Evolutionary conservation across 1,284 basidiomycete genomes (phyloP), one percentile per base, ranked within the genome.

Genomic region (Ceratobasidium papillatum): DNA sequence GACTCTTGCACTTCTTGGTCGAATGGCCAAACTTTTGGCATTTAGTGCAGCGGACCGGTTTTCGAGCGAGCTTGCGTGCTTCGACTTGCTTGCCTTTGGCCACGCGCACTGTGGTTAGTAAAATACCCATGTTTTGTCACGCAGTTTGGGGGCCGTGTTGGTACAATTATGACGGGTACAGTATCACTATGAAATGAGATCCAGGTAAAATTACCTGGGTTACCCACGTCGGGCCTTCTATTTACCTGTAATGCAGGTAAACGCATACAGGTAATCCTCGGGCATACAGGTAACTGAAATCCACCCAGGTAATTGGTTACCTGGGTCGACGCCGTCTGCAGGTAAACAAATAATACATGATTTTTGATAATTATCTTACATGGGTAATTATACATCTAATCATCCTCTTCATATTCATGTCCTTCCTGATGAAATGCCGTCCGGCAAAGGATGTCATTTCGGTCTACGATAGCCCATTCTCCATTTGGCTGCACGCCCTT

Each of bases 1-100:
- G 1, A 25, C 25, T 22, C 41, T 56, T 71, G 65, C 82, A 84
- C 9, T 79, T 77, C 8, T 49, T 45, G 0, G 79, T 80, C 1
- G 79, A 65, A 41, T 71, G 66, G 11, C 66, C 52, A 25, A 30
- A 45, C 14, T 45, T 38, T 22, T 71, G 66, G 25, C 66, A 71
- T 27, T 71, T 71, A 25, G 41, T 56, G 66, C 66, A 71, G 1
- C 66, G 66, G 54, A 47, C 36, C 1, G 52, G 36, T 19, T 71
- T 54, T 17, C 25, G 27, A 12, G 36, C 17, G 3, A 58, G 27
- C 30, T 58, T 56, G 25, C 25, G 30, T 3, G 52, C 34, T 11
- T 71, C 41, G 22, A 2, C 3, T 7, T 34, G 27, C 36, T 59
- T 45, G 52, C 54, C 52, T 25, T 47, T 34, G 25, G 59, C 38